Evolutionary conservation across 306 rosid species (phyloP).

Genomic region (Quercus dentata): DNA sequence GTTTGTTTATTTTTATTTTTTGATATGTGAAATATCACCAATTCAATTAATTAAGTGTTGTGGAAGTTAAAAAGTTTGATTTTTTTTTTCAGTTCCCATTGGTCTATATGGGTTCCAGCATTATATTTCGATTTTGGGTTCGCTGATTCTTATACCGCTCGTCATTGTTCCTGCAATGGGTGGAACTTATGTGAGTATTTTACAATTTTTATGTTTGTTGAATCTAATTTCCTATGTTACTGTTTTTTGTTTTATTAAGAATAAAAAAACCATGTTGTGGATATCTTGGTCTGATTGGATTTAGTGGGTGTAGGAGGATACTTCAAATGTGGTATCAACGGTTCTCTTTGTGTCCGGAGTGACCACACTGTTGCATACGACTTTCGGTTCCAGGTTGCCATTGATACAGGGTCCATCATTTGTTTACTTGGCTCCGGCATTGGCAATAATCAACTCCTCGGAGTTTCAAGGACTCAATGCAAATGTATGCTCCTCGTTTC

Average conservation of each 20-base stretch:
- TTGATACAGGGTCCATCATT: conserved; percentile 96
- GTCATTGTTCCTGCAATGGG: conserved; percentile 99
- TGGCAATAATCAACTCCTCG: conserved; percentile 81
- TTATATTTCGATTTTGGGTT: conserved; percentile 78
- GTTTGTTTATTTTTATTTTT: not conserved
- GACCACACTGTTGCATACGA: conserved; percentile 83
- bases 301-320: conserved; percentile 81
- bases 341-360: conserved; percentile 87
- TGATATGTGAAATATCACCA: too few species aligned
- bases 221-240: not conserved
- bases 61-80: too few species aligned
- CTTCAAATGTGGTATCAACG: conserved; percentile 81
- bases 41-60: too few species aligned
- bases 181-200: conserved; percentile 78
- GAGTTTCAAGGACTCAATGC: conserved; percentile 82
- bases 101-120: conserved; percentile 92
- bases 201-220: not conserved
- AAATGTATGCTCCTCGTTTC: conserved; percentile 55
- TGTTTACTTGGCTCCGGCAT: conserved; percentile 82
- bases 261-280: conserved; percentile 11
- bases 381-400: conserved; percentile 89
- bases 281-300: conserved; percentile 46
- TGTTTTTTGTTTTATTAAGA: not conserved
- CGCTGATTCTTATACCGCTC: conserved; percentile 85
- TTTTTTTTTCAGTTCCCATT: conserved; percentile 57